Evolutionary conservation across 1,284 basidiomycete genomes (phyloP), one percentile per base, ranked within the genome.

Genomic region (Cerrena zonata): DNA sequence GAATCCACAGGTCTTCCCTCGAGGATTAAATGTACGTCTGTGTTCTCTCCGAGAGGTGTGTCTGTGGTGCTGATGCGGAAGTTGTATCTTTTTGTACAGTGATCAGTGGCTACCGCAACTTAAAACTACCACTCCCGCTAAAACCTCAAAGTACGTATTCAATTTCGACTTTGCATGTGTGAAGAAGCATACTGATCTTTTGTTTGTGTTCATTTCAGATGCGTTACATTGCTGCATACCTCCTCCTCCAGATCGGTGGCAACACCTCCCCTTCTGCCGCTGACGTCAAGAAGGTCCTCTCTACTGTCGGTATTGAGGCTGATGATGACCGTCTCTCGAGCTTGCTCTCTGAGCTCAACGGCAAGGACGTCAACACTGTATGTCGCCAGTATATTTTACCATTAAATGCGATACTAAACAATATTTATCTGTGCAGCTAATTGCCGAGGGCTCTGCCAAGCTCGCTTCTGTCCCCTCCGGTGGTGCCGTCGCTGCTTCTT

Each of bases 161-260:
- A 34, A 34, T 7, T 34, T 45, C 21, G 30, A 34, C 30, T 34
- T 34, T 34, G 21, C 24, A 15, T 42, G 53, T 44, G 44, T 47
- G 45, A 30, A 22, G n/a, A 52, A n/a, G 22, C 18, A 5, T 15
- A n/a, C 11, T 34, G 15, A 34, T 15, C 30, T 34, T 15, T 7
- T 34, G 30, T n/a, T 53, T 19, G 47, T 51, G 18, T 51, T 62
- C 60, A 39, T 15, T 37, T 12, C 49, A 92, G 89, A 95, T 96
- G 93, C 91, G 92, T 80, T 80, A 95, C 76, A 80, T 99, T 76
- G 95, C 94, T 77, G 93, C 92, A 62, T 99, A 97, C 81, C 84
- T 99, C 61, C 91, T 99, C 71, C 92, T 98, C 75, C 88, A 91
- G 73, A 82, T 86, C 69, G 96, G 93, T 63, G 96, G 96, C 58